Evolutionary conservation across 352 stramenopile species (phyloP).

Genomic region (Globisporangium emineosum): DNA sequence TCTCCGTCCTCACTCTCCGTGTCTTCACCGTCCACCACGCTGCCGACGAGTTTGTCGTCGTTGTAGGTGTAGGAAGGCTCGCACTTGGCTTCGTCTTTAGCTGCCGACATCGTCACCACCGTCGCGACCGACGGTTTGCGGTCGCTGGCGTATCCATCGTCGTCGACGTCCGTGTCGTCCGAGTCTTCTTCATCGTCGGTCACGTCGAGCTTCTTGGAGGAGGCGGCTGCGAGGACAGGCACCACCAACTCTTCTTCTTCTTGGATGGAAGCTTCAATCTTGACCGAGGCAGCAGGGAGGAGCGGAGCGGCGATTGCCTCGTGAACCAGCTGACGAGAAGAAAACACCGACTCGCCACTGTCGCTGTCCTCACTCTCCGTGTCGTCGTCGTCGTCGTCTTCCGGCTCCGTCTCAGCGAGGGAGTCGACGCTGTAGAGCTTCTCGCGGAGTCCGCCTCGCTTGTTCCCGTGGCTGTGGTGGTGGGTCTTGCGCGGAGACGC

Average conservation of each 20-base stretch:
- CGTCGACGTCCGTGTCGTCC: conserved; percentile 4
- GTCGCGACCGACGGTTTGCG: not conserved
- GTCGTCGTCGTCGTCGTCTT: conserved; percentile 32
- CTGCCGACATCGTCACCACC: not conserved
- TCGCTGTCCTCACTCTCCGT: conserved; percentile 30
- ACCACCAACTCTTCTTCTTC: not conserved
- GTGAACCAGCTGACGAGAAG: conserved; percentile 18
- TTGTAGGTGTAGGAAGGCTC: not conserved
- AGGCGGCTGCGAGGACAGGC: not conserved
- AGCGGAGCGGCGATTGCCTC: conserved; percentile 14
- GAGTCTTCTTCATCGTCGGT: conserved; percentile 1
- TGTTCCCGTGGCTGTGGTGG: not conserved
- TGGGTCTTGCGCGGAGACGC: conserved; percentile 11
- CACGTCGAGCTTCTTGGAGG: not conserved
- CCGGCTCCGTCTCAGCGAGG: conserved; percentile 31
- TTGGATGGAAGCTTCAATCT: conserved; percentile 1
- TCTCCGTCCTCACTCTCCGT: conserved; percentile 19
- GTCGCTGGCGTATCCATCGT: conserved; percentile 1
- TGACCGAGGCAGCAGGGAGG: not conserved
- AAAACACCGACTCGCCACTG: conserved; percentile 7
- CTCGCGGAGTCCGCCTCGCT: conserved; percentile 19
- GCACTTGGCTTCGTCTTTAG: not conserved
- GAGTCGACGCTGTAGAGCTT: conserved; percentile 28
- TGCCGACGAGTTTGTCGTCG: not conserved
- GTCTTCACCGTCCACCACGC: conserved; percentile 12